Base-by-base conservation (phyloP, 345 rosid genomes). In the Rhodomyrtus tomentosa region DNA sequence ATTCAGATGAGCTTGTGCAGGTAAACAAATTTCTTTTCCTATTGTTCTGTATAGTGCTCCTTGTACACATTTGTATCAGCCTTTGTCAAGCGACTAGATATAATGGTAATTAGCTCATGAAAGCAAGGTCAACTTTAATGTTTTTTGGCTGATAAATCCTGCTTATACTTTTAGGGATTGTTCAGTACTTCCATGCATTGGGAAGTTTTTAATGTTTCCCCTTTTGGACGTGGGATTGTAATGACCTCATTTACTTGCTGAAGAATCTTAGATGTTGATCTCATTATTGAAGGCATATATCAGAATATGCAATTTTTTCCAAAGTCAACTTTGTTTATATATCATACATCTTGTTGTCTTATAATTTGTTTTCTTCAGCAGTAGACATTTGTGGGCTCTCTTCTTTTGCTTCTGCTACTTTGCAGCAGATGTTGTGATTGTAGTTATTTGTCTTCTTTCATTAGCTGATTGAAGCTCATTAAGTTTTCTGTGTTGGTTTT, bases 1-100 rank as follows among this genome's bases (percentile, higher is more conserved):
- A 56, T 89, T 90, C 95, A 15, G 99, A 98, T 89, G 98, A 96
- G 88, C 99, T 98, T 88, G 93, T 98, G 82, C 99, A 95, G 98
- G 99, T 96, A 88, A 82, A 55, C 81, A 68, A 36, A 14, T 16
- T 81, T 53, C 15, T 50, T 14, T 48, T 81, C 55, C 55, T 81
- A n/a, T 50, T 42, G 40, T 81, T 50, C 55, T 81, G 52, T 36
- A 68, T 68, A 68, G 76, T 1, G 20, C 40, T 12, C 25, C 36
- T 32, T 38, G 76, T 68, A 38, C 76, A 18, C 45, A 68, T 68
- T 68, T 36, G 24, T 18, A 68, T 68, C 38, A 36, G 76, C 76
- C 76, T 68, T 68, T 32, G 45, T 20, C 40, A 16, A 68, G 76
- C 76, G 9, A 36, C 8, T 36, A 16, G 25, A 68, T 68, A 18